Evolutionary conservation across 805 yeast species (phyloP).

Genomic region (fission yeast (Schizosaccharomyces pombe)): DNA sequence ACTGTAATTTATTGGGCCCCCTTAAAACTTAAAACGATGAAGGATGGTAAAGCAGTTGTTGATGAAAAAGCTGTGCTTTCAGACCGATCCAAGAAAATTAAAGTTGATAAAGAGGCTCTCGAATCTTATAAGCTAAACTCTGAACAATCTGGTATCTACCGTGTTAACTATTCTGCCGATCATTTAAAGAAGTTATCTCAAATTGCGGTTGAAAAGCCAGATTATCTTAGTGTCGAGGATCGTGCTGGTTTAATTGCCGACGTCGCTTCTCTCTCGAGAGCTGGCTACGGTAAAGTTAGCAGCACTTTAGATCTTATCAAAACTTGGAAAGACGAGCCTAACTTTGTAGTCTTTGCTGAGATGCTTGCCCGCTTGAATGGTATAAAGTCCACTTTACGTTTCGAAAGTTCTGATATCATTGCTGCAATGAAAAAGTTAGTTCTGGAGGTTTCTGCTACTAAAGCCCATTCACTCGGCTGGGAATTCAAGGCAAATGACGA

Average conservation of each 20-base stretch:
- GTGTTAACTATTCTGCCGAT: constrained; percentile 29
- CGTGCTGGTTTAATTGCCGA: constrained; percentile 43
- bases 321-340: constrained; percentile 21
- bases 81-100: constrained; percentile 24
- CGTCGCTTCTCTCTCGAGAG: constrained; percentile 29
- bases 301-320: constrained; percentile 26
- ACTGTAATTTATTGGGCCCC: constrained; percentile 30
- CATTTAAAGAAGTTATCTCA: constrained; percentile 30
- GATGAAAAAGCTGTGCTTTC: constrained; percentile 37
- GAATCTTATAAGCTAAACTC: constrained; percentile 36
- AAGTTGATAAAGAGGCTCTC: constrained; percentile 8
- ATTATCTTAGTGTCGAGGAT: constrained; percentile 32
- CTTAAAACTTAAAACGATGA: constrained; percentile 26
- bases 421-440: constrained; percentile 24
- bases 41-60: constrained; percentile 21
- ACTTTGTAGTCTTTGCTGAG: constrained; percentile 31
- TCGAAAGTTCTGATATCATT: constrained; percentile 21
- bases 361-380: constrained; percentile 22
- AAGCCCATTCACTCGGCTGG: constrained; percentile 40
- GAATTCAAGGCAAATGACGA: constrained; percentile 30
- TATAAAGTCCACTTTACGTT: constrained; percentile 25
- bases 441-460: constrained; percentile 30
- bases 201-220: constrained; percentile 23
- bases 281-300: constrained; percentile 28
- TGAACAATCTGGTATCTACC: constrained; percentile 37